Evolutionary conservation across 2,329 filamentous ascomycete genomes (phyloP).

Genomic region (Lachnellula occidentalis): DNA sequence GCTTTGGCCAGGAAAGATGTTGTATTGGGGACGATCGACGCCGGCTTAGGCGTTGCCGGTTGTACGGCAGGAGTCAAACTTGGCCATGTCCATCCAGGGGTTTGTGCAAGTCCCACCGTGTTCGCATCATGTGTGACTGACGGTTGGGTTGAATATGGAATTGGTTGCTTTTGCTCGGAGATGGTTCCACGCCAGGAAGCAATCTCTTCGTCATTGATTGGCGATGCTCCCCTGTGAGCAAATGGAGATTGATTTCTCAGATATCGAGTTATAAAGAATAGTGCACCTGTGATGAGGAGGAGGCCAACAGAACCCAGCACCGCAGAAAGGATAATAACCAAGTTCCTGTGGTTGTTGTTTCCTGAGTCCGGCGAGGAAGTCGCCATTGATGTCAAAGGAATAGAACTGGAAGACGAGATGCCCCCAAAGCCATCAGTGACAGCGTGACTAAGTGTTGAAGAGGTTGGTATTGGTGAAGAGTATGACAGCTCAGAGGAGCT

Average conservation of each 20-base stretch:
- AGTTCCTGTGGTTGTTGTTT: conserved; percentile 5
- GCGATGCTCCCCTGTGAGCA: conserved; percentile 51
- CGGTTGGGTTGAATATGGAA: conserved; percentile 6
- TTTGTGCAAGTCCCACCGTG: conserved; percentile 11
- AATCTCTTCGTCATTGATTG: conserved; percentile 61
- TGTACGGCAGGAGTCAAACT: conserved; percentile 20
- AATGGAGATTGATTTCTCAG: conserved; percentile 34
- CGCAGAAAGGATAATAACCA: conserved; percentile 24
- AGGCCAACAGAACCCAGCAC: conserved; percentile 27
- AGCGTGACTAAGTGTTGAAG: not conserved
- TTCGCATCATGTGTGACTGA: conserved; percentile 8
- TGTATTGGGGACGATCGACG: conserved; percentile 16
- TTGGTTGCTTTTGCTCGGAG: conserved; percentile 12
- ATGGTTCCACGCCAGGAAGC: conserved; percentile 47
- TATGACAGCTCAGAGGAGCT: not conserved
- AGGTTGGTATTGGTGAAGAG: not conserved
- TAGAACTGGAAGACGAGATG: not conserved
- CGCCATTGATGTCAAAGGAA: not conserved
- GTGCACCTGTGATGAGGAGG: conserved; percentile 13
- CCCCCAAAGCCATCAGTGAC: not conserved
- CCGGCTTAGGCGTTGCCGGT: conserved; percentile 27
- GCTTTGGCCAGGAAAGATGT: conserved; percentile 52
- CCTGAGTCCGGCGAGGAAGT: not conserved
- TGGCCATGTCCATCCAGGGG: conserved; percentile 25
- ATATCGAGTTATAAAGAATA: conserved; percentile 23